Evolutionary conservation across 176 grass and related monocot genomes (phyloP).

Genomic region (Otatea glauca): DNA sequence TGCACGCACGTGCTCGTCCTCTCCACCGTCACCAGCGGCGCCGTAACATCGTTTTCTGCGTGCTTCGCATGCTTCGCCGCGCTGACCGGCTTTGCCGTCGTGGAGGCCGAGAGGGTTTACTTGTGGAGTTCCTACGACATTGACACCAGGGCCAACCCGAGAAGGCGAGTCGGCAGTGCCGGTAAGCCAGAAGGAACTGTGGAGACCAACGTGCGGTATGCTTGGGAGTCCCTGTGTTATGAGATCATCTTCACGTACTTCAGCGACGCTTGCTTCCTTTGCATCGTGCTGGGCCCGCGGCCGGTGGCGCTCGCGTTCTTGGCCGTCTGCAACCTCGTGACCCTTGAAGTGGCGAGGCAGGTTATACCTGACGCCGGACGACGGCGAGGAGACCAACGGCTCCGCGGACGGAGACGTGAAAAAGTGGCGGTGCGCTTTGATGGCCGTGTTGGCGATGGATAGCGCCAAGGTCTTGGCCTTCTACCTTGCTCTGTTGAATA

Average conservation of each 20-base stretch:
- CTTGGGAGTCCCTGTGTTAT: background rate
- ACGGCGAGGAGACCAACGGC: background rate
- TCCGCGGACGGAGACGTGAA: background rate
- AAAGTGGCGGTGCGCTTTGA: background rate
- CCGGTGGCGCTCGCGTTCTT: background rate
- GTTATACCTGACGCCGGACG: background rate
- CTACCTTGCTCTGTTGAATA: conserved; percentile 38
- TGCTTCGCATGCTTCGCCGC: conserved; percentile 15
- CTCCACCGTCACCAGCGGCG: background rate
- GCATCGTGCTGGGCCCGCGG: background rate
- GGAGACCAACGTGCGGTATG: background rate
- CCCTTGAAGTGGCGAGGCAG: background rate
- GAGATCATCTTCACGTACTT: background rate
- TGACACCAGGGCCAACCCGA: background rate
- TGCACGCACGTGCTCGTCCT: background rate
- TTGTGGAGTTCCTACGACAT: background rate
- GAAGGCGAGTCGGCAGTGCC: background rate
- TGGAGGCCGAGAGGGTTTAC: background rate
- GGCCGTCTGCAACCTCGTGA: background rate
- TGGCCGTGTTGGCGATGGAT: conserved; percentile 21
- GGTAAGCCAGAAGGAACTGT: background rate
- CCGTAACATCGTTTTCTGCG: background rate
- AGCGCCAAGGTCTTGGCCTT: conserved; percentile 5
- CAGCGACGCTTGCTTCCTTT: conserved; percentile 9
- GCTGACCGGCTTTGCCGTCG: background rate